Base-by-base conservation (phyloP, 306 rosid species). In the Cucurbita pepo region DNA sequence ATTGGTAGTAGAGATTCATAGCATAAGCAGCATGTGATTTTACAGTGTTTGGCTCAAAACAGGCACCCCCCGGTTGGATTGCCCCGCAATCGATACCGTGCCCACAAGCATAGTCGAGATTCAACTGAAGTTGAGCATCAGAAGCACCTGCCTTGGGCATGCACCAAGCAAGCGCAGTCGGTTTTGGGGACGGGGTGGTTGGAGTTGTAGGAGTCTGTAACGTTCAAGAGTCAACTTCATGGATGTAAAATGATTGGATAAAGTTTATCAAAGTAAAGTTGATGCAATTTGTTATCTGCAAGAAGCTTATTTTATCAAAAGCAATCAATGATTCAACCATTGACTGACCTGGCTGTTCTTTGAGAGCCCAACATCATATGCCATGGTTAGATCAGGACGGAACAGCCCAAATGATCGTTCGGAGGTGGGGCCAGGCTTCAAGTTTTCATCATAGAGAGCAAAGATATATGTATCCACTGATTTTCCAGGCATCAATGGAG, bases 1-100 rank as follows among this genome's bases (percentile, higher is more conserved):
- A 78, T 37, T 94, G 99, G 78, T 82, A 94, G 75, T 94, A 94
- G 51, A 87, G 87, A 82, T 94, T 94, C 97, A 94, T 94, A 78
- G 96, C 96, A 81, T 76, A 94, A 66, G 99, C 81, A 59, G 96
- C 87, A 73, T 89, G 97, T 10, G 92, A 89, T n/a, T 77, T 72
- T 1, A 84, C 43, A 6, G 88, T 89, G 81, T 88, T 83, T 10
- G 96, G 96, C n/a, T 86, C 92, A 41, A 78, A 92, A 81, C 97
- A 92, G 78, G 86, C 89, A 0, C 96, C 97, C 56, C 96, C 95
- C 0, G 88, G 76, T 80, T 86, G 89, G 79, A 92, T 89, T 47
- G 86, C 59, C 4, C 88, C 77, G 53, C 97, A 92, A 77, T 89
- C 92, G 47, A 88, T 75, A 53, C 86, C 85, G 1, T 84, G 84